These are phyloP conservation scores for Vitis cinerea DNA, from an alignment of 164 flowering plant genomes.

Conservation along the genomic window DNA sequence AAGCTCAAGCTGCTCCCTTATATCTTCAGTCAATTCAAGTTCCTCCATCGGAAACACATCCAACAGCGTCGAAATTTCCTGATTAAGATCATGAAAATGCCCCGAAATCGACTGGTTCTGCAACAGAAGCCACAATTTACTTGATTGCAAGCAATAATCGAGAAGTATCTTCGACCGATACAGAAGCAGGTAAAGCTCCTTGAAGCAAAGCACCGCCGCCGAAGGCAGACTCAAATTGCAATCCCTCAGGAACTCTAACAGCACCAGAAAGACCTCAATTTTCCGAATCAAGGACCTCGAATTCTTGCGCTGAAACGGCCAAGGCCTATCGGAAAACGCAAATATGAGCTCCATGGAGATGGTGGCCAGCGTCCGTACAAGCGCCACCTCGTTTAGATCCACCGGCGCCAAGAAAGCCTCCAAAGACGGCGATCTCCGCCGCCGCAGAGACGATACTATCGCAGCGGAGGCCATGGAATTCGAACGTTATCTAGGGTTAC, in stretches of 20 bases:
- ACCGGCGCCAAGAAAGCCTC: constrained; percentile 84
- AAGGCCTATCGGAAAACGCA: constrained; percentile 25
- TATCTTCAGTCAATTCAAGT: constrained; percentile 50
- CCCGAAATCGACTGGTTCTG: constrained; percentile 74
- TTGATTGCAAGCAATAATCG: constrained; percentile 65
- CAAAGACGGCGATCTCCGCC: constrained; percentile 74
- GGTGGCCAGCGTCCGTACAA: constrained; percentile 50
- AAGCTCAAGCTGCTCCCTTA: constrained; percentile 64
- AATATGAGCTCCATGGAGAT: constrained; percentile 51
- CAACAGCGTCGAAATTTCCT: constrained; percentile 75
- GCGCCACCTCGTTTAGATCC: constrained; percentile 52
- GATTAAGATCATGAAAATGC: constrained; percentile 75
- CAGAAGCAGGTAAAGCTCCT: constrained; percentile 73
- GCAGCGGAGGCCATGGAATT: constrained; percentile 69
- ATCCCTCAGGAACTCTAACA: constrained; percentile 49
- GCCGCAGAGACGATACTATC: constrained; percentile 62
- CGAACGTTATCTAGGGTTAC: no score
- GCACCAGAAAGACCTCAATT: constrained; percentile 50
- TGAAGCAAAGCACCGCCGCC: constrained; percentile 61
- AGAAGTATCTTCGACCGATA: constrained; percentile 67
- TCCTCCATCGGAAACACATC: constrained; percentile 80
- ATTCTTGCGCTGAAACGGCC: constrained; percentile 64
- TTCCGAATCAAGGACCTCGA: constrained; percentile 59
- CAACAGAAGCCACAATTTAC: constrained; percentile 75
- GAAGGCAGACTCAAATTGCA: constrained; percentile 25